These are phyloP conservation scores for Fraxinus dipetala DNA, from an alignment of 305 asterid species.

Conservation along the genomic window DNA sequence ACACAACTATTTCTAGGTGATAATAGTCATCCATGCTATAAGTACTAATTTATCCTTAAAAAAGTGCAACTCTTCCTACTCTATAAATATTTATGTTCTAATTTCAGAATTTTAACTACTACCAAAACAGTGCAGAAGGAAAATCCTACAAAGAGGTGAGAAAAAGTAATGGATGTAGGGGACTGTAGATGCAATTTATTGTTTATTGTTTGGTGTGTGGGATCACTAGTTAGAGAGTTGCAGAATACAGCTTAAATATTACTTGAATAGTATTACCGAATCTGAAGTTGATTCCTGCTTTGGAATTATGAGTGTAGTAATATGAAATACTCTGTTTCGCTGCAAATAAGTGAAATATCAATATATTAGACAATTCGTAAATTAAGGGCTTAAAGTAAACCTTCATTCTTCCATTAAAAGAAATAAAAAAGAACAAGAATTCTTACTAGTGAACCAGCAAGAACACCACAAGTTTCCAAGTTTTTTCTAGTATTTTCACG, in stretches of 20 bases:
- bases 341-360: conserved; percentile 44
- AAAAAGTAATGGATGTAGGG: neutral
- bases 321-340: conserved; percentile 83
- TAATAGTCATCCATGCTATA: neutral
- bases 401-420: conserved; percentile 6
- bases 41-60: neutral
- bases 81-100: neutral
- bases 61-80: neutral
- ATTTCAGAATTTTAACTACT: neutral
- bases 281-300: conserved; percentile 99
- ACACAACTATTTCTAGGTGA: neutral
- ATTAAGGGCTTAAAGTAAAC: conserved; percentile 11
- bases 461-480: conserved; percentile 93
- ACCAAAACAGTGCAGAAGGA: neutral
- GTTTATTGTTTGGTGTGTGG: neutral
- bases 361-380: conserved; percentile 7
- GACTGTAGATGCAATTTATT: neutral
- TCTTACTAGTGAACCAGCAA: conserved; percentile 92
- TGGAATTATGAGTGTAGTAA: conserved; percentile 86
- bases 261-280: conserved; percentile 49
- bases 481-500: conserved; percentile 69
- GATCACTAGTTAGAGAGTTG: conserved; percentile 6
- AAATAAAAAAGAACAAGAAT: conserved; percentile 23
- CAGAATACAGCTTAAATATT: conserved; percentile 19
- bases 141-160: neutral